These are phyloP conservation scores for Polygonum maritimum DNA, from an alignment of 148 eudicot species.

Conservation along the genomic window DNA sequence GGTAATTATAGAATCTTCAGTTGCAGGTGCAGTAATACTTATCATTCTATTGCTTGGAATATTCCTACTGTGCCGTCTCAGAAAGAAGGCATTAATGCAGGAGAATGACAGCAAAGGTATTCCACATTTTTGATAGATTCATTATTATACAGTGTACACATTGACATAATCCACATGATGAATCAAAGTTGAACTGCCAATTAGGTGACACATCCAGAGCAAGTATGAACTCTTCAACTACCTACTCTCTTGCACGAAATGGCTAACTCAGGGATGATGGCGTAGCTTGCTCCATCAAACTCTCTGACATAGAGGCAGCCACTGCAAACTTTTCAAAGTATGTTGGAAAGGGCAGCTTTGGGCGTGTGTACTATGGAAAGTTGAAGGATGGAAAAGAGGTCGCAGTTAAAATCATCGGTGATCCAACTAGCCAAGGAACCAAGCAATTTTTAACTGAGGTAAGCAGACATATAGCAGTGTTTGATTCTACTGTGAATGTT, in stretches of 20 bases:
- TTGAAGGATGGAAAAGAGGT: constrained; percentile 84
- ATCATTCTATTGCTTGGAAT: constrained; percentile 34
- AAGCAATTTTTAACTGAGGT: constrained; percentile 96
- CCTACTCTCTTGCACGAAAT: constrained; percentile 37
- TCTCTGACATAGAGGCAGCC: constrained; percentile 70
- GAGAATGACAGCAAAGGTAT: constrained; percentile 45
- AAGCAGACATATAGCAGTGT: constrained; percentile 1
- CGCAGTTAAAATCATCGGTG: constrained; percentile 82
- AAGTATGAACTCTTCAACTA: constrained; percentile 35
- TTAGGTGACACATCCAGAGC: constrained; percentile 38
- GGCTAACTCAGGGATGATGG: constrained; percentile 72
- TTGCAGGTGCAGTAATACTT: constrained; percentile 42
- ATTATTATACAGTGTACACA: background rate
- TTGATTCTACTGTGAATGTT: constrained; percentile 6
- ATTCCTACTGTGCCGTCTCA: constrained; percentile 32
- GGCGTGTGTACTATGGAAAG: constrained; percentile 90
- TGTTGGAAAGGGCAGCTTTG: constrained; percentile 91
- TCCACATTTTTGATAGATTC: background rate
- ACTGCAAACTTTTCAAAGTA: constrained; percentile 54
- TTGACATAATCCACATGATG: constrained; percentile 8
- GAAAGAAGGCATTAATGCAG: constrained; percentile 28
- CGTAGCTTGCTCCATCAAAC: constrained; percentile 57
- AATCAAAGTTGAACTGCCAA: constrained; percentile 12
- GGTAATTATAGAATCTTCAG: constrained; percentile 44
- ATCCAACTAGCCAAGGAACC: constrained; percentile 78